These are phyloP conservation scores for Candida glucosophila DNA, from an alignment of 1,139 yeast genomes.

Conservation along the genomic window DNA sequence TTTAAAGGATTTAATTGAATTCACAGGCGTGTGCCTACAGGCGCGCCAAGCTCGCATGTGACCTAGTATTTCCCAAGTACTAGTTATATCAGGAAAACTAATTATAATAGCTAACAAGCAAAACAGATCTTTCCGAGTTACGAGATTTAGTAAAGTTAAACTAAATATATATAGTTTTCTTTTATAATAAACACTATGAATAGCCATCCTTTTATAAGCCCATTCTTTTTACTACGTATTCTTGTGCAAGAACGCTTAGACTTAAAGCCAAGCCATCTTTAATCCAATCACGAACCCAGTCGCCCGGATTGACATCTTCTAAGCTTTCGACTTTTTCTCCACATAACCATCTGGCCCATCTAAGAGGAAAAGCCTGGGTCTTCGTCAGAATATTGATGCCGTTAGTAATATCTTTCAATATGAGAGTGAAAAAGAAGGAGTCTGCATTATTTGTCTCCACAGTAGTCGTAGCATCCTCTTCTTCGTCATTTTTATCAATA, in stretches of 20 bases:
- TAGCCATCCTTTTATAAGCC: too few relatives aligned
- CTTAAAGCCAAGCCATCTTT: constrained; percentile 72
- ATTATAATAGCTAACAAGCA: too few relatives aligned
- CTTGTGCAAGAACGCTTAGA: constrained; percentile 82
- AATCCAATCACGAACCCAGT: constrained; percentile 94
- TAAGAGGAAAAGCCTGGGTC: constrained; percentile 83
- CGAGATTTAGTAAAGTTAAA: too few relatives aligned
- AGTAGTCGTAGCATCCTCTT: constrained; percentile 25
- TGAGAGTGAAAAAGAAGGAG: constrained; percentile 55
- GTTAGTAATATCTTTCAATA: constrained; percentile 72
- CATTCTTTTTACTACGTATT: constrained; percentile 88
- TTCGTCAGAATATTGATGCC: constrained; percentile 63
- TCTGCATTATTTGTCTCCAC: constrained; percentile 32
- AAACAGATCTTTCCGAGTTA: too few relatives aligned
- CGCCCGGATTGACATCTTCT: constrained; percentile 66
- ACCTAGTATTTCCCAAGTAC: too few relatives aligned
- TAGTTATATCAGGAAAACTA: too few relatives aligned
- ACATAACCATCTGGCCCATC: constrained; percentile 85
- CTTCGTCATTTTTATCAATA: constrained; percentile 11
- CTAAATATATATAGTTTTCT: too few relatives aligned
- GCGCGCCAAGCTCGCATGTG: too few relatives aligned
- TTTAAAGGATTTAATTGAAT: too few relatives aligned
- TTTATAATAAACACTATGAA: not conserved
- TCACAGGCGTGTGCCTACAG: too few relatives aligned
- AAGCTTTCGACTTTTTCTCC: constrained; percentile 28